phyloP scores from a whole-genome alignment of 352 stramenopile species.

The Aphanomyces stellatus region DNA sequence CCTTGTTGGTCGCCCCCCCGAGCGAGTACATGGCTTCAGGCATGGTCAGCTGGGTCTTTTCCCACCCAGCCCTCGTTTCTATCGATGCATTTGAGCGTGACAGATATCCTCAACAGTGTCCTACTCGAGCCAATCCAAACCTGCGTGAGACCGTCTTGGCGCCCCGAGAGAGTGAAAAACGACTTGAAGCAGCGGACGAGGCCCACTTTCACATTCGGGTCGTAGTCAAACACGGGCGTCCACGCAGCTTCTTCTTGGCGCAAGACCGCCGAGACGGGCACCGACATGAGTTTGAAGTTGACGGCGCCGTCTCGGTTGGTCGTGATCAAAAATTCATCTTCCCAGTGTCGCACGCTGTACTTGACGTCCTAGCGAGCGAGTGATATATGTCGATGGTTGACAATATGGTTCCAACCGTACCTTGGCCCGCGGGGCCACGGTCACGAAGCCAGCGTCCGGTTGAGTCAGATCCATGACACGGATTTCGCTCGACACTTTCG shows the following conservation, averaged over 20 bases:
- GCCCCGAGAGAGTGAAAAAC: constrained; percentile 78
- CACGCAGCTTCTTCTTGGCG: constrained; percentile 42
- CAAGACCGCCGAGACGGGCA: constrained; percentile 36
- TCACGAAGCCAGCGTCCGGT: constrained; percentile 31
- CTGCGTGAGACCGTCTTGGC: constrained; percentile 78
- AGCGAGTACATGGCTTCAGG: constrained; percentile 88
- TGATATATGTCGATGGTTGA: no score
- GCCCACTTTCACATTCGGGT: constrained; percentile 73
- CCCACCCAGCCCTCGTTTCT: no score
- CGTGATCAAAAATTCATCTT: constrained; percentile 86
- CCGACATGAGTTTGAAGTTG: constrained; percentile 91
- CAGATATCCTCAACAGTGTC: no score
- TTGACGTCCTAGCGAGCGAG: constrained; percentile 42
- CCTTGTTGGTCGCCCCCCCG: constrained; percentile 56
- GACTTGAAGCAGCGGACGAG: constrained; percentile 82
- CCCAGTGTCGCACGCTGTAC: constrained; percentile 84
- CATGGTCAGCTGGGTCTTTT: constrained; percentile 67
- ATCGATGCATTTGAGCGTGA: no score
- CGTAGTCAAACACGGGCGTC: constrained; percentile 82
- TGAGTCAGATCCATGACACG: constrained; percentile 64
- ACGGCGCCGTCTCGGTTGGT: constrained; percentile 90
- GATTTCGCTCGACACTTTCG: constrained; percentile 88
- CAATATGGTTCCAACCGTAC: no score
- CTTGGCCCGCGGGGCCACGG: constrained; percentile 50
- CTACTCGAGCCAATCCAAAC: constrained; percentile 71